Evolutionary conservation across 352 stramenopile genomes (phyloP).

Genomic region (Saprolegnia diclina): DNA sequence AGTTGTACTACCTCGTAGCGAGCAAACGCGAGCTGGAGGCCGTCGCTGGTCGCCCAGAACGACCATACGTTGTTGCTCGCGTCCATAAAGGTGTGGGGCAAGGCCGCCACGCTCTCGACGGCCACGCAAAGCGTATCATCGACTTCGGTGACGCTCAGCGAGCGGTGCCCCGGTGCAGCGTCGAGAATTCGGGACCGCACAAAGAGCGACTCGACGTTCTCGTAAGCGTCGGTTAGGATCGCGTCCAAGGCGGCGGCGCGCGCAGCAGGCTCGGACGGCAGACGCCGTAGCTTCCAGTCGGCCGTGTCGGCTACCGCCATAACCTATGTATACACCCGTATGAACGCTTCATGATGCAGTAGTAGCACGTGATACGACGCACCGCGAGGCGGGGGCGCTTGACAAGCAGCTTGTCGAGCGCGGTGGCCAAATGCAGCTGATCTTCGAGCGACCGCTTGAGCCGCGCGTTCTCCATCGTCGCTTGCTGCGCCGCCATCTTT

Average conservation of each 20-base stretch:
- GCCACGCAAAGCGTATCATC: background rate
- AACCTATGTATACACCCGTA: background rate
- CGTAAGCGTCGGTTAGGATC: background rate
- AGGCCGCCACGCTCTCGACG: background rate
- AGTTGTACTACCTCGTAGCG: background rate
- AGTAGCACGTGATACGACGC: background rate
- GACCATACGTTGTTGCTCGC: background rate
- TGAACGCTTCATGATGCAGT: background rate
- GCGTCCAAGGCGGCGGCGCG: background rate
- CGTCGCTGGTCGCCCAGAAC: background rate
- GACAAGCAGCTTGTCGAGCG: constrained; percentile 9
- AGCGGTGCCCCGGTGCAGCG: background rate
- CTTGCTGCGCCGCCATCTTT: constrained; percentile 6
- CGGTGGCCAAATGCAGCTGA: constrained; percentile 24
- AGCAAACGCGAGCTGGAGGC: background rate
- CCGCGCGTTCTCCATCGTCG: constrained; percentile 17
- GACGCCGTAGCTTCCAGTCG: constrained; percentile 2
- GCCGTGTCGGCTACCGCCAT: background rate
- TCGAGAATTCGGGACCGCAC: background rate
- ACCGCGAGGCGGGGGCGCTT: constrained; percentile 17
- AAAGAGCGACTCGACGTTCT: constrained; percentile 9
- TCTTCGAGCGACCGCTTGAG: constrained; percentile 26
- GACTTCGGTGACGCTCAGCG: background rate
- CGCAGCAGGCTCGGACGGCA: background rate
- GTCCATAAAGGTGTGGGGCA: background rate